Evolutionary conservation across 495 filamentous ascomycete genomes (phyloP), one percentile per base, ranked within the genome.

Genomic region (Xeromyces bisporus): DNA sequence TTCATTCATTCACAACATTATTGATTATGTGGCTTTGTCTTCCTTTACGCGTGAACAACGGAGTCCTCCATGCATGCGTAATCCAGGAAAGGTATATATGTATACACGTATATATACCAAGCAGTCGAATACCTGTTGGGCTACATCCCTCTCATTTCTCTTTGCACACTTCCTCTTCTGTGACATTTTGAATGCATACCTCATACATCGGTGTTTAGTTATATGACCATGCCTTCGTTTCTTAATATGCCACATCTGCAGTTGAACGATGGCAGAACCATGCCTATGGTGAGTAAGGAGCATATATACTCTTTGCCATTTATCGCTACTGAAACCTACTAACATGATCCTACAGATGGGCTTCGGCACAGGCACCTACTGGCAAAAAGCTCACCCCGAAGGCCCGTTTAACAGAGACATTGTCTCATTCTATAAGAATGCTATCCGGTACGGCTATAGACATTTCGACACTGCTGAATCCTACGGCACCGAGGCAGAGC

Each of bases 401-500:
- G 51, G 42, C 14, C 43, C 43, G 7, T 37, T 48, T 33, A 46
- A 56, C 10, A 46, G 42, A 4, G 40, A 50, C 9, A 36, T 73
- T 23, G 56, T 82, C 17, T 66, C 76, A 5, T 52, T 62, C 9
- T 62, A 74, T n/a, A 67, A 81, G 28, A 68, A 51, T 16, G 80
- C 83, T 3, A 69, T 85, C 38, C 67, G 69, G 28, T 51, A 71
- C 18, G 81, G 79, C 15, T 91, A 77, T 51, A 51, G 59, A 32
- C 81, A 91, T 42, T 59, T 87, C 11, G 84, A 93, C 52, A 73
- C 76, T 7, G 84, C 84, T 16, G 77, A 91, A 71, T 70, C 70
- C 4, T 89, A 93, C 57, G 66, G 71, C 39, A 93, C 83, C 24
- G 84, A 93, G 47, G 40, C 50, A 21, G 80, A 87, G 43, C 56